Evolutionary conservation across 352 stramenopile species (phyloP).

Genomic region (Pythium monospermum): DNA sequence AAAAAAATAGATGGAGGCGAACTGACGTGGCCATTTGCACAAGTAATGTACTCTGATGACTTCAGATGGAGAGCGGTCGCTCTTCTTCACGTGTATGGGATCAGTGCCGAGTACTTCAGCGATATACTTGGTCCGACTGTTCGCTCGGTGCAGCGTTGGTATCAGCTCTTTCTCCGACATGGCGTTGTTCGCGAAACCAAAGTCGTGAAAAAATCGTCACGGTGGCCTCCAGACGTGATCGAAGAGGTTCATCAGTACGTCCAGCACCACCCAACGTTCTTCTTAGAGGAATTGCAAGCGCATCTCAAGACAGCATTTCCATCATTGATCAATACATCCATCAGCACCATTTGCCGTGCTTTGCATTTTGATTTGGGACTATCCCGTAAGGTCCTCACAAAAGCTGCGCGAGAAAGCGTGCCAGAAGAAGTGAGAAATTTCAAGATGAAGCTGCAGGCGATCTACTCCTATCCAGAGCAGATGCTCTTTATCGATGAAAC

Average conservation of each 20-base stretch:
- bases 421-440: conserved; percentile 8
- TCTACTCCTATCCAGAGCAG: conserved; percentile 16
- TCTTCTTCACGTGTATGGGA: conserved; percentile 5
- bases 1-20: not conserved
- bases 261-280: conserved; percentile 14
- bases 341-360: conserved; percentile 15
- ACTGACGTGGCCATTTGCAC: not conserved
- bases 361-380: conserved; percentile 17
- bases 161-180: not conserved
- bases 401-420: conserved; percentile 5
- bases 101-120: not conserved
- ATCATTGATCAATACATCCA: conserved; percentile 2
- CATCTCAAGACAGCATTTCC: not conserved
- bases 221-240: not conserved
- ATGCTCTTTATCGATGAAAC: conserved; percentile 18
- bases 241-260: conserved; percentile 13
- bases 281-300: conserved; percentile 17
- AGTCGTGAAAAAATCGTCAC: not conserved
- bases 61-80: conserved; percentile 5
- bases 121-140: not conserved
- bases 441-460: conserved; percentile 1
- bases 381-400: conserved; percentile 16
- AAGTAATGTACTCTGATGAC: conserved; percentile 8
- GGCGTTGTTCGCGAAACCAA: not conserved
- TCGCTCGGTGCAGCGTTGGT: conserved; percentile 5